Evolutionary conservation across 1,139 yeast genomes (phyloP).

Genomic region (Suzukiozyma palmioleophila): DNA sequence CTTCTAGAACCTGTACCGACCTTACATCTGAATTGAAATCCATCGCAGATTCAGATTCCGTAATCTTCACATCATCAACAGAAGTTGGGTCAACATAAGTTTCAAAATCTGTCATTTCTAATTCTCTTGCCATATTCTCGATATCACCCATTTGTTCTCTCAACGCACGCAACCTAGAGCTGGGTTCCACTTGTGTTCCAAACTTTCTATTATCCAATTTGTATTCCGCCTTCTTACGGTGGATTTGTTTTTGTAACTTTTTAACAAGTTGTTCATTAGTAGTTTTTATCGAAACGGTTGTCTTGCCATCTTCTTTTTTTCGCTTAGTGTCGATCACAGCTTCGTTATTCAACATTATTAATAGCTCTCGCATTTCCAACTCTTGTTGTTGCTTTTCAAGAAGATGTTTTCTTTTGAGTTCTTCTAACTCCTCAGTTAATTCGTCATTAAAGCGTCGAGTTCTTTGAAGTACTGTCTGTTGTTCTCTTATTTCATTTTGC

Average conservation of each 20-base stretch:
- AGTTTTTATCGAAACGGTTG: slow-evolving; percentile 35
- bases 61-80: slow-evolving; percentile 4
- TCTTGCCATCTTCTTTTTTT: slow-evolving; percentile 24
- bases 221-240: slow-evolving; percentile 59
- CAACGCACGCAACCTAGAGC: slow-evolving; percentile 66
- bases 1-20: slow-evolving; percentile 12
- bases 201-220: slow-evolving; percentile 52
- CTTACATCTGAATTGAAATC: slow-evolving; percentile 11
- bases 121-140: slow-evolving; percentile 78
- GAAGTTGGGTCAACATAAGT: slow-evolving; percentile 24
- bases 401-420: slow-evolving; percentile 63
- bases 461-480: slow-evolving; percentile 61
- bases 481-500: slow-evolving; percentile 67
- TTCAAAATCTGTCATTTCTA: slow-evolving; percentile 81
- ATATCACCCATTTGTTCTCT: slow-evolving; percentile 84
- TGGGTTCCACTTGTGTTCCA: slow-evolving; percentile 68
- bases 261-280: slow-evolving; percentile 43
- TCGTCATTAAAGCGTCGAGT: slow-evolving; percentile 67
- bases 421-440: slow-evolving; percentile 64
- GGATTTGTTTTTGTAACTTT: slow-evolving; percentile 56
- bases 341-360: slow-evolving; percentile 54
- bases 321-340: slow-evolving; percentile 25
- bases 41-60: slow-evolving; percentile 14
- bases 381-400: slow-evolving; percentile 84
- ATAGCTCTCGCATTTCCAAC: slow-evolving; percentile 79